Evolutionary conservation across 345 rosid species (phyloP).

Genomic region (Raphanus raphanistrum): DNA sequence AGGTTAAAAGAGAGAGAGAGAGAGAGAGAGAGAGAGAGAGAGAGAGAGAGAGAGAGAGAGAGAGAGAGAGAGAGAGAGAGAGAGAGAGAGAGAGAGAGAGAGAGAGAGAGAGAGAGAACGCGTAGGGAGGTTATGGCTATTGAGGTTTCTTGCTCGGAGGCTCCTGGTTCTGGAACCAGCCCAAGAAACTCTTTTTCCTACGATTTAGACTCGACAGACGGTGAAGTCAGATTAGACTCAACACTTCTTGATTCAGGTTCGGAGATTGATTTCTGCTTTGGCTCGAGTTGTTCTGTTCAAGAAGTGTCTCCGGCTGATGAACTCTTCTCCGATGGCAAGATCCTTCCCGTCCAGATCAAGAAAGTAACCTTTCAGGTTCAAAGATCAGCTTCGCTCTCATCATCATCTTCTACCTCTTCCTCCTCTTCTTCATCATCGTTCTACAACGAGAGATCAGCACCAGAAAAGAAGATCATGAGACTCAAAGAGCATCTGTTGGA

Average conservation of each 20-base stretch:
- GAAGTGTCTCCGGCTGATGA: constrained; percentile 83
- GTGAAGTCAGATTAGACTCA: constrained; percentile 47
- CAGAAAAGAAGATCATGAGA: constrained; percentile 61
- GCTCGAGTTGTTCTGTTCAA: constrained; percentile 44
- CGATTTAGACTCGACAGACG: constrained; percentile 54
- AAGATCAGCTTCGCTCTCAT: constrained; percentile 32
- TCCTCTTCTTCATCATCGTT: constrained; percentile 13
- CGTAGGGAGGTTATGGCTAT: constrained; percentile 54
- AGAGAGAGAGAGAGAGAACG: neutral
- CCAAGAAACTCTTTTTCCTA: constrained; percentile 77
- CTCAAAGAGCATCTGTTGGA: constrained; percentile 66
- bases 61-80: neutral
- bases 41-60: neutral
- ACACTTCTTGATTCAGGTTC: constrained; percentile 54
- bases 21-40: neutral
- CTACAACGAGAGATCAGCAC: constrained; percentile 12
- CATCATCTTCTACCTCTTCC: constrained; percentile 16
- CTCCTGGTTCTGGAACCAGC: constrained; percentile 56
- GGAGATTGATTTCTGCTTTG: constrained; percentile 68
- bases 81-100: neutral
- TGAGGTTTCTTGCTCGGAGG: constrained; percentile 67
- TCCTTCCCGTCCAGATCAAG: constrained; percentile 69
- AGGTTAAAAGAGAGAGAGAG: neutral
- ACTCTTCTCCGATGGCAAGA: constrained; percentile 85
- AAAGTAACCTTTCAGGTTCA: constrained; percentile 30